A percentile compares a stretch with the other conserved stretches of the same genome.
These are phyloP conservation scores for Aspergillus jensenii DNA, from an alignment of 2,329 filamentous ascomycete genomes.

Conservation along the genomic window DNA sequence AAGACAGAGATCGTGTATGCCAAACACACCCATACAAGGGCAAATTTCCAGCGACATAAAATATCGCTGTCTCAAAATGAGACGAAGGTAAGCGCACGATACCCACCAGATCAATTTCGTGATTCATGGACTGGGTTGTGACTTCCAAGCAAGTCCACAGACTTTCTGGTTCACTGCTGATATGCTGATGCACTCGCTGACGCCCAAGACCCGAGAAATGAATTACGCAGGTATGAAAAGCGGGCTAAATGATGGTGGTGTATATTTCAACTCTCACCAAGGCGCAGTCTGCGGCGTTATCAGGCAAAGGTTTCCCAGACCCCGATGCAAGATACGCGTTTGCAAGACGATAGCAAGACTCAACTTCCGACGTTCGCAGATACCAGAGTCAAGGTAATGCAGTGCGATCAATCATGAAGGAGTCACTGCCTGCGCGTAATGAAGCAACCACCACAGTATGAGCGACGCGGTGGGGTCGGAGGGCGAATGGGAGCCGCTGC, in stretches of 20 bases:
- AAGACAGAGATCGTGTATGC: not conserved
- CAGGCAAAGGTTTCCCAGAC: slow-evolving; percentile 45
- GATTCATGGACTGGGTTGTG: not conserved
- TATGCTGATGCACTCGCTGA: slow-evolving; percentile 57
- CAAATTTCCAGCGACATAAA: not conserved
- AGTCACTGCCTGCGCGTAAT: slow-evolving; percentile 35
- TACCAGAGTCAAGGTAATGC: slow-evolving; percentile 27
- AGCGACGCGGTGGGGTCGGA: slow-evolving; percentile 27
- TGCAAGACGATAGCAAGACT: slow-evolving; percentile 57
- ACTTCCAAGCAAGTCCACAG: not conserved
- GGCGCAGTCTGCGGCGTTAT: slow-evolving; percentile 33
- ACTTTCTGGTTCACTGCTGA: slow-evolving; percentile 36
- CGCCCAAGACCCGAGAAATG: slow-evolving; percentile 30
- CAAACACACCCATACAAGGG: not conserved
- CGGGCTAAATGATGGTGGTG: slow-evolving; percentile 19
- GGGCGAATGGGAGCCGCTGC: slow-evolving; percentile 35
- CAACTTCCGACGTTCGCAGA: slow-evolving; percentile 50
- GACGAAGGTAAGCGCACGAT: not conserved
- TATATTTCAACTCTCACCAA: slow-evolving; percentile 26
- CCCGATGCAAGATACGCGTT: slow-evolving; percentile 33
- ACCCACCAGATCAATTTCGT: not conserved
- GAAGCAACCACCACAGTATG: slow-evolving; percentile 24
- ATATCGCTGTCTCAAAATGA: not conserved
- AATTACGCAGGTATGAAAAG: slow-evolving; percentile 24
- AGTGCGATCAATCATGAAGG: slow-evolving; percentile 32